These are phyloP conservation scores for Lactifluus pinguis DNA, from an alignment of 768 basidiomycete species.

Conservation along the genomic window DNA sequence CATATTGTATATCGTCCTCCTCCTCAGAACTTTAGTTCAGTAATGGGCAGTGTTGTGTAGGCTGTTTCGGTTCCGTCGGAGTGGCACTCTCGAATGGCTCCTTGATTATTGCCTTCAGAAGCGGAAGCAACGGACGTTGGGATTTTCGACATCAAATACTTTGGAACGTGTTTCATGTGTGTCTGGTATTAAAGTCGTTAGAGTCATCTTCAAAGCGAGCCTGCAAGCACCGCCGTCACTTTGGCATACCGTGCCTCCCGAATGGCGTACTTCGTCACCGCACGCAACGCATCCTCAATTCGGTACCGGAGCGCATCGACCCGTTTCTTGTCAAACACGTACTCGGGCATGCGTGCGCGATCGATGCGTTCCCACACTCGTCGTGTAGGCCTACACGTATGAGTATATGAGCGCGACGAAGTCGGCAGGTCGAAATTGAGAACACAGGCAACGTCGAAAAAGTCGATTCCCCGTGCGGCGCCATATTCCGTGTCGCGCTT, in stretches of 20 bases:
- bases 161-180: slow-evolving; percentile 94
- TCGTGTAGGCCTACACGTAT: slow-evolving; percentile 89
- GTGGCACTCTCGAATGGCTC: too few species aligned
- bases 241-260: slow-evolving; percentile 59
- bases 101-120: too few species aligned
- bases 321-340: slow-evolving; percentile 90
- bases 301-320: slow-evolving; percentile 96
- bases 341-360: slow-evolving; percentile 76
- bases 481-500: slow-evolving; percentile 74
- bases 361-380: slow-evolving; percentile 76
- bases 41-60: too few species aligned
- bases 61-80: too few species aligned
- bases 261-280: slow-evolving; percentile 79
- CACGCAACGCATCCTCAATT: slow-evolving; percentile 91
- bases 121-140: slow-evolving; percentile 30
- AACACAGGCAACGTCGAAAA: slow-evolving; percentile 93
- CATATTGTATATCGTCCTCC: too few species aligned
- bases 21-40: too few species aligned
- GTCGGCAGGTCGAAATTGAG: slow-evolving; percentile 97
- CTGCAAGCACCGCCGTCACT: slow-evolving; percentile 32
- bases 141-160: slow-evolving; percentile 81
- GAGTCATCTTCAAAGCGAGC: slow-evolving; percentile 98
- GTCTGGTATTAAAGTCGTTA: slow-evolving; percentile 80
- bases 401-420: slow-evolving; percentile 81
- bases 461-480: slow-evolving; percentile 93